Conservation (phyloP, 305 asterid genomes). For the Fraxinus xanthoxyloides region DNA sequence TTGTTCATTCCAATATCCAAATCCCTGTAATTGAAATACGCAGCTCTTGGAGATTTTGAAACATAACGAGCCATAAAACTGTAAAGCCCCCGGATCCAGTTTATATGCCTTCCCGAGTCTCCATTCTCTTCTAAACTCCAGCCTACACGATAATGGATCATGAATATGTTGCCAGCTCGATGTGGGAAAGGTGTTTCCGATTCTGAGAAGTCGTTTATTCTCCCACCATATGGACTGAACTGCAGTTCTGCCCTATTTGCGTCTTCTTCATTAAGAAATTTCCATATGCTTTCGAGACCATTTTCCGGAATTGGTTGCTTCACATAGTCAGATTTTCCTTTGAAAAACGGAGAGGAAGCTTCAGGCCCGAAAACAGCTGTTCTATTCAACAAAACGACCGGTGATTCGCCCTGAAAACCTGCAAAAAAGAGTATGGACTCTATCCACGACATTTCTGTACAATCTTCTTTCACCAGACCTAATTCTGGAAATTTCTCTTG, state of each 20-base stretch:
- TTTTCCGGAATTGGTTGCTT: background rate
- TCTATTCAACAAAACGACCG: conserved; percentile 11
- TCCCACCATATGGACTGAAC: conserved; percentile 26
- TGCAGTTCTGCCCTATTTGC: background rate
- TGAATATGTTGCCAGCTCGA: conserved; percentile 24
- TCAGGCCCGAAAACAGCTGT: background rate
- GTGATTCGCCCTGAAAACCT: background rate
- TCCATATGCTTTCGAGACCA: conserved; percentile 16
- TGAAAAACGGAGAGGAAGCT: background rate
- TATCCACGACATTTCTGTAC: conserved; percentile 30
- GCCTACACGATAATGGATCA: conserved; percentile 13
- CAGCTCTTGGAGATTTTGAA: background rate
- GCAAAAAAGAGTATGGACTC: conserved; percentile 11
- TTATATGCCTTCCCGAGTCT: background rate
- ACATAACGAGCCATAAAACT: background rate
- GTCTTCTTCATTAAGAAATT: background rate
- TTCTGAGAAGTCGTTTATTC: conserved; percentile 6
- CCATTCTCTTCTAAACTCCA: background rate
- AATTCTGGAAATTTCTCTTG: conserved; percentile 25
- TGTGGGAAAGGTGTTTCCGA: conserved; percentile 26
- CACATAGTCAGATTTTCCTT: conserved; percentile 26
- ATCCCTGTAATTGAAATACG: background rate
- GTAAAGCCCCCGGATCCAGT: conserved; percentile 19
- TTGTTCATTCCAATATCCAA: background rate
- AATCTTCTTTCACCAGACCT: conserved; percentile 22